Evolutionary conservation across 2,329 filamentous ascomycete genomes (phyloP), one percentile per base, ranked within the genome.

Genomic region (Botrytis galanthina): DNA sequence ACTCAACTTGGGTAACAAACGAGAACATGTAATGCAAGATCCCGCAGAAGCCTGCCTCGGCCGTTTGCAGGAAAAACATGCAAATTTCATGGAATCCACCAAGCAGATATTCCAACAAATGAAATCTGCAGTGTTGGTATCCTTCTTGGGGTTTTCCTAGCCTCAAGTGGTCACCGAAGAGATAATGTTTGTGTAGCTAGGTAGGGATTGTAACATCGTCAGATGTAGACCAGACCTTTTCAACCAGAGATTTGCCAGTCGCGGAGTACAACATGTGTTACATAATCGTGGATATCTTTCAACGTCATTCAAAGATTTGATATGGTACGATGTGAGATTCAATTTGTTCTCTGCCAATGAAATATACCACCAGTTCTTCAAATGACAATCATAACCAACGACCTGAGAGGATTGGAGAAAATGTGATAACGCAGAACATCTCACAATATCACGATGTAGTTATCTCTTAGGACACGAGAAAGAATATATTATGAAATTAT

Each of bases 1-100:
- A 69, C 66, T 57, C 26, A 20, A 69, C 48, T 57, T 16, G 16
- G 35, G 66, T 69, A 69, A 69, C 66, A 69, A 44, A 69, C 66
- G 66, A 69, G 37, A 69, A 69, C 16, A 26, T 44, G 48, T 39
- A 69, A 69, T 69, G 66, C 66, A 57, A 8, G 66, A 57, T 69
- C 66, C 66, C 66, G 66, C n/a, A 57, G n/a, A 18, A 32, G 39
- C 37, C n/a, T 69, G 48, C 66, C 66, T 57, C 48, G 66, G 66
- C 42, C 48, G 48, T 29, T 51, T 26, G 51, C 66, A 42, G 48
- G 51, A 69, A 69, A 67, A 69, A 59, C 66, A 69, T 59, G 66
- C 66, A 69, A 69, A 69, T 42, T 69, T 69, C 66, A 69, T 42
- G 37, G 35, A 57, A 69, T 12, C 10, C 12, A 67, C 32, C 48